These are phyloP conservation scores for Zoysia matrella DNA, from an alignment of 202 grass and related monocot species.

Conservation along the genomic window DNA sequence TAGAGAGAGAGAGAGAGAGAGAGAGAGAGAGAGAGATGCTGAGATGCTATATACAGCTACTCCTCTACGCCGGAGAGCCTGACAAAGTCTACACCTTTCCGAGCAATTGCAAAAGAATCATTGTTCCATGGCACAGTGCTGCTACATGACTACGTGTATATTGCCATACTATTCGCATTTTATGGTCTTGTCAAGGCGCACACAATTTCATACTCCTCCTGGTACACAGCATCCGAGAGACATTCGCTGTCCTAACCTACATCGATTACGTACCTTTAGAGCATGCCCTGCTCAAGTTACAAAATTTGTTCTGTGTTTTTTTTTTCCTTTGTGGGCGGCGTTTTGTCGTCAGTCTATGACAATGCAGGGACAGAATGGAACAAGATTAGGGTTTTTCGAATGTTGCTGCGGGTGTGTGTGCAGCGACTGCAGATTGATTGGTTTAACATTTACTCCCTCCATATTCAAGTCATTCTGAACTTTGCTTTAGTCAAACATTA, in stretches of 20 bases:
- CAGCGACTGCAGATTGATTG: conserved; percentile 10
- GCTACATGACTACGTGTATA: conserved; percentile 23
- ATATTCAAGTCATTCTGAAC: no score
- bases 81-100: conserved; percentile 31
- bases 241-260: not conserved
- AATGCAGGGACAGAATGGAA: conserved; percentile 22
- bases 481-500: no score
- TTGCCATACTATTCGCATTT: conserved; percentile 1
- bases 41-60: not conserved
- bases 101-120: conserved; percentile 25
- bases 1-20: not conserved
- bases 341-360: not conserved
- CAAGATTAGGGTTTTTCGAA: conserved; percentile 30
- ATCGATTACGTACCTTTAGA: not conserved
- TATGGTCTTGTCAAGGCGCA: conserved; percentile 39
- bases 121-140: conserved; percentile 29
- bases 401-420: conserved; percentile 1
- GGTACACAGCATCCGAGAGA: not conserved
- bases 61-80: not conserved
- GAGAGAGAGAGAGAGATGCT: not conserved
- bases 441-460: conserved; percentile 6
- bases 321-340: not conserved
- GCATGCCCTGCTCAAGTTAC: not conserved
- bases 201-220: not conserved
- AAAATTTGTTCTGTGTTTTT: not conserved